Conservation (phyloP, 805 yeast species). For the Nematodospora valgi region DNA sequence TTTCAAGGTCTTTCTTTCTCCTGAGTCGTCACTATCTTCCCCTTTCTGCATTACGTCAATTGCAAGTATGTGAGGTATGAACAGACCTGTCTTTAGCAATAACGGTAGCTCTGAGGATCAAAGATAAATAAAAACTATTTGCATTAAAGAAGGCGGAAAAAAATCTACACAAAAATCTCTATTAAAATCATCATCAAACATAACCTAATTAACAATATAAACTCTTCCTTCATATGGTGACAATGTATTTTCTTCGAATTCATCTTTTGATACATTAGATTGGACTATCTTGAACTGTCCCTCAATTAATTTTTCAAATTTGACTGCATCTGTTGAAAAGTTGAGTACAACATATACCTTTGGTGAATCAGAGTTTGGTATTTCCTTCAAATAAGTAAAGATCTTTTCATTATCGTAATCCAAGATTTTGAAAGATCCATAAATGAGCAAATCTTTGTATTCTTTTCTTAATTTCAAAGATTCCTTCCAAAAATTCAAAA, state of each 20-base stretch:
- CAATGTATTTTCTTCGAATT: slow-evolving; percentile 23
- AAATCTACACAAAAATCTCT: no score
- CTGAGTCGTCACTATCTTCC: slow-evolving; percentile 8
- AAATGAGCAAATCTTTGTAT: slow-evolving; percentile 40
- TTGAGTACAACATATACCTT: slow-evolving; percentile 45
- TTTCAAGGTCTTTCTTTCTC: slow-evolving; percentile 35
- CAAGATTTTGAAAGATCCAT: slow-evolving; percentile 43
- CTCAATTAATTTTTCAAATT: slow-evolving; percentile 25
- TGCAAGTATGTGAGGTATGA: no score
- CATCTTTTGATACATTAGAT: slow-evolving; percentile 19
- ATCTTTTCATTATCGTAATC: slow-evolving; percentile 41
- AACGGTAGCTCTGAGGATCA: background rate
- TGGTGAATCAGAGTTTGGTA: slow-evolving; percentile 4
- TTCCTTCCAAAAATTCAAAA: slow-evolving; percentile 44
- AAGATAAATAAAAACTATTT: background rate
- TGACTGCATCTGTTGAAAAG: slow-evolving; percentile 32
- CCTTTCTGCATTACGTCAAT: slow-evolving; percentile 5
- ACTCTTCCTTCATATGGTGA: slow-evolving; percentile 47
- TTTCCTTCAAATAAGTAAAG: slow-evolving; percentile 35
- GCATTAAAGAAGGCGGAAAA: background rate
- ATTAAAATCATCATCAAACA: no score
- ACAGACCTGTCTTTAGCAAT: no score
- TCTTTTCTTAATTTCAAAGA: slow-evolving; percentile 43
- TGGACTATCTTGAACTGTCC: slow-evolving; percentile 29
- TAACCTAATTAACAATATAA: slow-evolving; percentile 16